Evolutionary conservation across 164 flowering plant species (phyloP), one percentile per base, ranked within the genome.

Genomic region (Cinnamomum micranthum): DNA sequence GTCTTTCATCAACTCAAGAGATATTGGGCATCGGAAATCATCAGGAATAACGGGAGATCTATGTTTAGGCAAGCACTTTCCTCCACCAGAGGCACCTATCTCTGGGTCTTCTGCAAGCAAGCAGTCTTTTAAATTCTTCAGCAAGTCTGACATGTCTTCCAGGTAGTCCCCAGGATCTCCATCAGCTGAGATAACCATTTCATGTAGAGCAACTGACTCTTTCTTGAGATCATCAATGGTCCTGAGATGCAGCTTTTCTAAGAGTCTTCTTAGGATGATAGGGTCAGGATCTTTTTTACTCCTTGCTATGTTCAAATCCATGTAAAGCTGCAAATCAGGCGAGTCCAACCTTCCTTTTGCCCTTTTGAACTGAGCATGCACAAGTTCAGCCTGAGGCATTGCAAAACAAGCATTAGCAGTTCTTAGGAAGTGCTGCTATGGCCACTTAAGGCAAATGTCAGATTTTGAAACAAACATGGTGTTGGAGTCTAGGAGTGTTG

Each of bases 1-100:
- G 84, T 94, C 98, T 82, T 84, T 90, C 98, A 94, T 94, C 85
- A 94, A 76, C 79, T 94, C 97, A 59, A 94, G 91, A 58, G 97
- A 92, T 77, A 94, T 89, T 31, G 98, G 98, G 78, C 98, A 94
- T 55, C 95, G 86, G 74, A 94, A 94, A 82, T 94, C 97, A 84
- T 94, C 97, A 24, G 98, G 98, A 74, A 94, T 92, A 24, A 91
- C 91, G 52, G 92, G 99, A 62, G 97, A 92, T 74, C 92, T 81
- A 81, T 89, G 94, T 78, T 86, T 93, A 5, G 85, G 73, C 33
- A 83, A 75, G 72, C 75, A 72, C 74, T 81, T 88, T 22, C 87
- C 93, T 76, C 77, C 74, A 58, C 88, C 92, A 67, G 79, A 72
- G 25, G 71, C 72, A 25, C 87, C 91, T 28, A 67, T 77, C 28